Evolutionary conservation across 1,139 yeast genomes (phyloP), one percentile per base, ranked within the genome.

Genomic region (Yueomyces sp.): DNA sequence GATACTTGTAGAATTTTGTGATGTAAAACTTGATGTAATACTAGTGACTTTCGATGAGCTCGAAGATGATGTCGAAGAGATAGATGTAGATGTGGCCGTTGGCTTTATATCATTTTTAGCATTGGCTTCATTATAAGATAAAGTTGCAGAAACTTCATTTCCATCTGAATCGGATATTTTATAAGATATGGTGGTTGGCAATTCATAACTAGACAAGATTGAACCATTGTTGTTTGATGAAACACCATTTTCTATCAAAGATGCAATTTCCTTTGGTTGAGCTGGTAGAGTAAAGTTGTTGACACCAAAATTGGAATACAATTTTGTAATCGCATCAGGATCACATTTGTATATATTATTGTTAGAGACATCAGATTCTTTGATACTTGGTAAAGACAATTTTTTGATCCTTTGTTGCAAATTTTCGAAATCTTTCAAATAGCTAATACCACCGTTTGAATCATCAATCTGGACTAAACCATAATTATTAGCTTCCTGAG

Each of bases 401-500:
- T 65, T 53, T 25, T 65, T 59, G 56, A 72, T 71, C 52, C 76
- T 74, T 11, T 63, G 47, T 60, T 74, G 66, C 55, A 81, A 70
- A 54, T 79, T 73, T 48, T 60, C 64, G 62, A 67, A 82, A 60
- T 83, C 94, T 7, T 62, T 60, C 48, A 70, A 64, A 42, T 73
- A 66, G 38, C 68, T 62, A 25, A 78, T 66, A 3, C 58, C 45
- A n/a, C 60, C 61, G 44, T 70, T 70, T 32, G 55, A 52, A 38
- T 55, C 58, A 42, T 66, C 67, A 44, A 82, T 65, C 28, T 70
- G 63, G 19, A 81, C 91, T 52, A 83, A 67, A 34, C 94, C 94
- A 54, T 81, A 83, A 59, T 78, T 64, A 57, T 79, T 75, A 28
- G 69, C 69, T 57, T 82, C 91, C 53, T 81, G 73, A 37, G 82